phyloP scores from a whole-genome alignment of 805 yeast species.

The Starmera quercuum region DNA sequence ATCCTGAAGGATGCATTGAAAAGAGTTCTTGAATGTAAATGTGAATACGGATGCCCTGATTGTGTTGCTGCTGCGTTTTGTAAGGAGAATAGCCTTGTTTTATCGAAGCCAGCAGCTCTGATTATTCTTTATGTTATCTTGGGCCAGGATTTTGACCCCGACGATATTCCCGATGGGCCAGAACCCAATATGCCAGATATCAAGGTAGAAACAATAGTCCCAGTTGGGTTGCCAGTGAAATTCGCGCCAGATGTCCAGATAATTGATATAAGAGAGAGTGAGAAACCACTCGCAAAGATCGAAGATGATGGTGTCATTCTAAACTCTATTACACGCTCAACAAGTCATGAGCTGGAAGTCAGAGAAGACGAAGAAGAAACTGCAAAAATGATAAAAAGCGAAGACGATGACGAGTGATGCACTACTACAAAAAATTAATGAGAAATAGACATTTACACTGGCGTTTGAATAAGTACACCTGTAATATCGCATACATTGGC shows the following conservation, averaged over 20 bases:
- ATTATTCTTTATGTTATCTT: slow-evolving; percentile 57
- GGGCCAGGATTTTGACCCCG: slow-evolving; percentile 43
- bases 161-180: slow-evolving; percentile 56
- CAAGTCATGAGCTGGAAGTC: slow-evolving; percentile 4
- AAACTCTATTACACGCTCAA: slow-evolving; percentile 11
- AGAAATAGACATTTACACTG: too few species aligned
- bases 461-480: too few species aligned
- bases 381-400: too few species aligned
- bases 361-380: neutral
- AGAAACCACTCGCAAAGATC: slow-evolving; percentile 7
- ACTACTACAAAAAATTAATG: too few species aligned
- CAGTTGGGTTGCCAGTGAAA: slow-evolving; percentile 47
- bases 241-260: slow-evolving; percentile 56
- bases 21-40: slow-evolving; percentile 55
- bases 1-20: slow-evolving; percentile 53
- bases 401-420: too few species aligned
- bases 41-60: slow-evolving; percentile 64
- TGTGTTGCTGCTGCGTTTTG: slow-evolving; percentile 85
- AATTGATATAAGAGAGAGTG: slow-evolving; percentile 29
- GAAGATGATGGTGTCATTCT: slow-evolving; percentile 8
- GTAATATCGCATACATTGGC: too few species aligned
- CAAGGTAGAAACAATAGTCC: slow-evolving; percentile 58
- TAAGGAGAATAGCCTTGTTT: slow-evolving; percentile 70
- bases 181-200: slow-evolving; percentile 69
- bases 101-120: slow-evolving; percentile 81